Evolutionary conservation across 2,329 filamentous ascomycete species (phyloP).

Genomic region (Juglanconis sp.): DNA sequence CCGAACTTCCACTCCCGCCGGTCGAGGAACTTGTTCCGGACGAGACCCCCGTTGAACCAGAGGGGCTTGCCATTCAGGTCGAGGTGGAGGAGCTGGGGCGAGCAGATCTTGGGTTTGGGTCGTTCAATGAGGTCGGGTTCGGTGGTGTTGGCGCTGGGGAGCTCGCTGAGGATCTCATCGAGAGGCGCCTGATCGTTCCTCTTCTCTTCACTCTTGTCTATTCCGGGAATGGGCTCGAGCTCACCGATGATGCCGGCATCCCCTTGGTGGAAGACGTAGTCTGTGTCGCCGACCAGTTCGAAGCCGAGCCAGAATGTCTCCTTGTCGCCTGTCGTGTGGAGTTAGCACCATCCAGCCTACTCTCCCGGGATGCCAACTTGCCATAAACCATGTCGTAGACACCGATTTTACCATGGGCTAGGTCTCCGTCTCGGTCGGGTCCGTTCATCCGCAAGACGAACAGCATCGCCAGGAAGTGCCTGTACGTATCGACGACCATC

Average conservation of each 20-base stretch:
- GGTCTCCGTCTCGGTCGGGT: slow-evolving; percentile 39
- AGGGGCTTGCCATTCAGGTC: slow-evolving; percentile 37
- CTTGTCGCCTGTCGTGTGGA: slow-evolving; percentile 37
- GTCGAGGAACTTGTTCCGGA: slow-evolving; percentile 40
- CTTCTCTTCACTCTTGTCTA: background rate
- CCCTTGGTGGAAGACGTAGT: slow-evolving; percentile 42
- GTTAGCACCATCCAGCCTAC: background rate
- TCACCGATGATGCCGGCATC: slow-evolving; percentile 33
- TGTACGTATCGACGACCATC: slow-evolving; percentile 43
- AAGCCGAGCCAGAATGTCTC: slow-evolving; percentile 50
- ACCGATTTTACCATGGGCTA: slow-evolving; percentile 31
- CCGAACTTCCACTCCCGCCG: slow-evolving; percentile 31
- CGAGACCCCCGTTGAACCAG: slow-evolving; percentile 46
- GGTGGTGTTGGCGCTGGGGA: background rate
- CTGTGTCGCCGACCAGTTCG: slow-evolving; percentile 39
- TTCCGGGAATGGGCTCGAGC: background rate
- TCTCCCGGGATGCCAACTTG: slow-evolving; percentile 20
- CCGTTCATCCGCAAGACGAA: slow-evolving; percentile 39
- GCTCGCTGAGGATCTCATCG: background rate
- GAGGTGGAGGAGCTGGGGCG: slow-evolving; percentile 43
- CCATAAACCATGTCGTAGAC: slow-evolving; percentile 46
- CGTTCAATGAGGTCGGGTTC: background rate
- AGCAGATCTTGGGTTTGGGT: slow-evolving; percentile 35
- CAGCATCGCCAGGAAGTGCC: slow-evolving; percentile 41
- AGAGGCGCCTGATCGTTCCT: background rate